These are phyloP conservation scores for Antitrichia curtipendula DNA, from an alignment of 225 moss, liverwort and hornwort species.

Conservation along the genomic window DNA sequence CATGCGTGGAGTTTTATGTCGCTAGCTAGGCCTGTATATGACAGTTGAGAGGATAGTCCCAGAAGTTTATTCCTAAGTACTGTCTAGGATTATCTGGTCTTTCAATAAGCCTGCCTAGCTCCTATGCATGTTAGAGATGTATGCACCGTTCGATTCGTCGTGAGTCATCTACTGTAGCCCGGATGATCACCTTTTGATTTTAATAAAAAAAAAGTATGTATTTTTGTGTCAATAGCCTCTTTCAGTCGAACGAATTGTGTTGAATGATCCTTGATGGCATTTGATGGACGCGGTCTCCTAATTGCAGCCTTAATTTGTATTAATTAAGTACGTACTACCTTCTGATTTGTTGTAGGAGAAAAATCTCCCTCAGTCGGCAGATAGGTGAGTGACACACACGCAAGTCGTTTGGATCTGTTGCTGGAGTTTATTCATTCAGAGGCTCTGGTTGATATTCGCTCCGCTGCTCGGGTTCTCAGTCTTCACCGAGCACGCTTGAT, in stretches of 20 bases:
- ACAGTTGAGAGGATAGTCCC: not conserved
- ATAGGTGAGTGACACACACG: not conserved
- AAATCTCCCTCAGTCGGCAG: not conserved
- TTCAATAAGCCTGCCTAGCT: not conserved
- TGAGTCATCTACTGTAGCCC: not conserved
- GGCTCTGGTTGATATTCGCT: too few relatives aligned
- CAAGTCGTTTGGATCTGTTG: not conserved
- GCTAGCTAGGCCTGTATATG: not conserved
- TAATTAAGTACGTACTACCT: not conserved
- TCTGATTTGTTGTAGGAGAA: not conserved
- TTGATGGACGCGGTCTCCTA: not conserved
- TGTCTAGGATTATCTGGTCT: not conserved
- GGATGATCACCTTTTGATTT: not conserved
- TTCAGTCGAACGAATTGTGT: not conserved
- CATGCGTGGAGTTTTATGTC: not conserved
- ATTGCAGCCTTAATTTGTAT: not conserved
- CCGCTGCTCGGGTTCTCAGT: not conserved
- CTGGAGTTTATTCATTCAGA: not conserved
- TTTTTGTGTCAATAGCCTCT: not conserved
- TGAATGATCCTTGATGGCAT: not conserved
- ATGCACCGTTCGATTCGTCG: fast-evolving
- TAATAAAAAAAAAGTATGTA: not conserved
- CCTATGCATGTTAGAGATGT: not conserved
- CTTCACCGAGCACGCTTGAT: not conserved
- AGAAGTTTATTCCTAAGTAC: not conserved